A percentile compares a stretch with the other conserved stretches of the same genome.
Evolutionary conservation across 1,284 basidiomycete species (phyloP).

Genomic region (Cutaneotrichosporon cyanovorans): DNA sequence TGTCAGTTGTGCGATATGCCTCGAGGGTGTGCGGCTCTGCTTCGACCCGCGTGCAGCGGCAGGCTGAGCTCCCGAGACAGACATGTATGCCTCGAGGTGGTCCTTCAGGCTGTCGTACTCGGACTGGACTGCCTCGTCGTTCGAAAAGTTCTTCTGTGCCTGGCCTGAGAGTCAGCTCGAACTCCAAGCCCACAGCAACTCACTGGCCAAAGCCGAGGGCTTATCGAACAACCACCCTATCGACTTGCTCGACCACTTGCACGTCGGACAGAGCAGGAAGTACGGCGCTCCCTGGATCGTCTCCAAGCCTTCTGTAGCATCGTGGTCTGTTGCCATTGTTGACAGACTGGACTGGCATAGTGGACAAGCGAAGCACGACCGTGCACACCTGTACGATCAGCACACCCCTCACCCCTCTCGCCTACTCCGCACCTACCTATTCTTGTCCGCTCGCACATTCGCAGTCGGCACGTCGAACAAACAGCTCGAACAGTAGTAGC

Average conservation of each 20-base stretch:
- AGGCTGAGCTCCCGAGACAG: slow-evolving; percentile 18
- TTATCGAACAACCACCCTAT: slow-evolving; percentile 91
- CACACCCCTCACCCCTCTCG: not conserved
- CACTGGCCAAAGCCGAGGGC: slow-evolving; percentile 83
- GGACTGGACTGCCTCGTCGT: slow-evolving; percentile 63
- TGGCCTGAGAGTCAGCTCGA: slow-evolving; percentile 55
- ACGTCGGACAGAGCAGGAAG: slow-evolving; percentile 82
- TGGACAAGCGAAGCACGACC: slow-evolving; percentile 96
- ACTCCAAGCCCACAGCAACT: not conserved
- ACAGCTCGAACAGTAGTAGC: slow-evolving; percentile 97
- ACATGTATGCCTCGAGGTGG: slow-evolving; percentile 77
- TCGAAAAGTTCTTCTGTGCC: slow-evolving; percentile 76
- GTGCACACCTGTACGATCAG: slow-evolving; percentile 64
- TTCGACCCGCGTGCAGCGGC: slow-evolving; percentile 6
- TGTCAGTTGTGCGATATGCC: slow-evolving; percentile 40
- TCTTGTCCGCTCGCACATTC: slow-evolving; percentile 90
- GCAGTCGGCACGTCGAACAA: slow-evolving; percentile 98
- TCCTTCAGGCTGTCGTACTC: slow-evolving; percentile 90
- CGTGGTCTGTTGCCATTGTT: slow-evolving; percentile 69
- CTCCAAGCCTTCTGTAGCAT: not conserved
- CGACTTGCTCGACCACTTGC: slow-evolving; percentile 88
- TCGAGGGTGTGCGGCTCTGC: slow-evolving; percentile 21
- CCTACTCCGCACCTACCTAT: slow-evolving; percentile 62
- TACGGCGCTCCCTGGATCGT: slow-evolving; percentile 67
- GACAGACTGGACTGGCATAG: slow-evolving; percentile 80